Conservation (phyloP, 2,329 filamentous ascomycete species). For the Sporothrix euskadiensis region DNA sequence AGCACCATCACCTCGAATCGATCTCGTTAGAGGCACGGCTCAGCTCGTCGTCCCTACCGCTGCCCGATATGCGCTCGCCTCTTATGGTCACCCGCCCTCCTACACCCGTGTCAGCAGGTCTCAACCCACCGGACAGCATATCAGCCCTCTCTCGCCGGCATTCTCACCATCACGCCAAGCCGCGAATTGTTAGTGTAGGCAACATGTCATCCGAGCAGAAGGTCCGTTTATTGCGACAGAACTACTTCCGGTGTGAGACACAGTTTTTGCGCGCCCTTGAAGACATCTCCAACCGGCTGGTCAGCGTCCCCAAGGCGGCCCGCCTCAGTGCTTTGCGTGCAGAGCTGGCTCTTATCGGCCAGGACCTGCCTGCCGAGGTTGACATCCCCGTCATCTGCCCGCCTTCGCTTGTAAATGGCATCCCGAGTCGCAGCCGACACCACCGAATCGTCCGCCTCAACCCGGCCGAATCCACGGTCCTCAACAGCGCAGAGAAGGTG, state of each 20-base stretch:
- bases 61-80: slow-evolving; percentile 62
- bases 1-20: slow-evolving; percentile 49
- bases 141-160: slow-evolving; percentile 54
- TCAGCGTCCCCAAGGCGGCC: slow-evolving; percentile 78
- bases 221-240: slow-evolving; percentile 70
- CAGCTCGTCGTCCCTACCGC: slow-evolving; percentile 66
- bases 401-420: slow-evolving; percentile 69
- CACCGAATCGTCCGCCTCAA: slow-evolving; percentile 82
- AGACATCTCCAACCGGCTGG: slow-evolving; percentile 80
- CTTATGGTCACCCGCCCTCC: slow-evolving; percentile 53
- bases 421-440: slow-evolving; percentile 73
- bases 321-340: slow-evolving; percentile 78
- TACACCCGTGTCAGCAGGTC: slow-evolving; percentile 59
- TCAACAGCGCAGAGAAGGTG: slow-evolving; percentile 85
- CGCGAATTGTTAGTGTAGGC: slow-evolving; percentile 58
- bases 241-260: slow-evolving; percentile 81
- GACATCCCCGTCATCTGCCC: slow-evolving; percentile 82
- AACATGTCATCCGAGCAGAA: slow-evolving; percentile 67
- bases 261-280: slow-evolving; percentile 79
- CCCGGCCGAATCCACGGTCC: slow-evolving; percentile 77
- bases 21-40: slow-evolving; percentile 60
- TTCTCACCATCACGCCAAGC: slow-evolving; percentile 60
- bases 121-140: slow-evolving; percentile 43
- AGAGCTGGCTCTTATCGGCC: slow-evolving; percentile 76
- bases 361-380: slow-evolving; percentile 79